These are phyloP conservation scores for Neopestalotiopsis clavispora DNA, from an alignment of 2,329 filamentous ascomycete species.

Conservation along the genomic window DNA sequence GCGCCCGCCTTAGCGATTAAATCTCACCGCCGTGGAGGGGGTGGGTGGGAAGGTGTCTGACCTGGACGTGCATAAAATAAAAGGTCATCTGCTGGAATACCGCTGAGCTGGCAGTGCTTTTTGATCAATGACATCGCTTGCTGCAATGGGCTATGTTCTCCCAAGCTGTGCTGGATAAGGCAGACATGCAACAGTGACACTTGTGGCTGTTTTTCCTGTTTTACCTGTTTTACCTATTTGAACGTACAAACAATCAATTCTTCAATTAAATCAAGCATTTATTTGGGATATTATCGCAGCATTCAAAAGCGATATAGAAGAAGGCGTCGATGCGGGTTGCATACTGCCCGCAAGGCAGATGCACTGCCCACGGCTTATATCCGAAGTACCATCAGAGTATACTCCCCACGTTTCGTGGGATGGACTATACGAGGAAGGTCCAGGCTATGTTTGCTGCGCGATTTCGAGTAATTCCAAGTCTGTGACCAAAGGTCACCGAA, in stretches of 20 bases:
- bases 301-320: neutral
- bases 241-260: neutral
- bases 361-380: neutral
- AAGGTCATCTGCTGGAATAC: slow-evolving; percentile 12
- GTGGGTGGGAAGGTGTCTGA: neutral
- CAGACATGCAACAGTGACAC: neutral
- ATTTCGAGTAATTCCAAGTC: neutral
- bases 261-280: neutral
- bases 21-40: slow-evolving; percentile 6
- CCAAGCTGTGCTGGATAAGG: neutral
- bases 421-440: neutral
- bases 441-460: neutral
- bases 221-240: neutral
- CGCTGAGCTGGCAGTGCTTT: slow-evolving; percentile 11
- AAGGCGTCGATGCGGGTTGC: neutral
- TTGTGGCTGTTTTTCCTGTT: neutral
- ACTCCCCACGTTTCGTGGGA: neutral
- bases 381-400: too few relatives aligned
- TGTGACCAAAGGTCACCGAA: neutral
- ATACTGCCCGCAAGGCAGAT: neutral
- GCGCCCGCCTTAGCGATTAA: slow-evolving; percentile 6
- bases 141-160: neutral
- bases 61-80: slow-evolving; percentile 14
- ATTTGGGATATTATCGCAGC: neutral
- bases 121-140: slow-evolving; percentile 6